phyloP scores from a whole-genome alignment of 1,284 basidiomycete species.

The Chondrostereum purpureum region DNA sequence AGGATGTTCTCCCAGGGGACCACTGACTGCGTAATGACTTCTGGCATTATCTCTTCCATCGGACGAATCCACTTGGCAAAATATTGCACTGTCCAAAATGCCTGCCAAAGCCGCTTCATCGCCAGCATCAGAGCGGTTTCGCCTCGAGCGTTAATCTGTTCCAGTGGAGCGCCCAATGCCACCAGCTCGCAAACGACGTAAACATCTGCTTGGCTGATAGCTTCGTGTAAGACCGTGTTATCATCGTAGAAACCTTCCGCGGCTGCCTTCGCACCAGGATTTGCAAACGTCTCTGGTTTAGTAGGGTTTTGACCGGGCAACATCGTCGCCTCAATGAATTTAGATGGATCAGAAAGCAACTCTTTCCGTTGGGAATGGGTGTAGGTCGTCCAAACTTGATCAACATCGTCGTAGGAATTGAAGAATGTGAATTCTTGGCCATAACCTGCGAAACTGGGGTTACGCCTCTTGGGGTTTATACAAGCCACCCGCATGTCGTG shows the following conservation, averaged over 20 bases:
- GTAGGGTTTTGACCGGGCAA: neutral
- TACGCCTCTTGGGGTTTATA: neutral
- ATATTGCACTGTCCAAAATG: neutral
- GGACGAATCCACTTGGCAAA: neutral
- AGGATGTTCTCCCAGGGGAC: neutral
- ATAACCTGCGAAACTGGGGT: neutral
- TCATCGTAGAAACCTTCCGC: neutral
- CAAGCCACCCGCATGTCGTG: neutral
- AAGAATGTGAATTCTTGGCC: neutral
- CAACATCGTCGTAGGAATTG: neutral
- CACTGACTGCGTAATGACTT: too few relatives aligned
- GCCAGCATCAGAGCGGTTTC: slow-evolving; percentile 3
- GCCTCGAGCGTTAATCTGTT: neutral
- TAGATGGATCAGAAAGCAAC: neutral
- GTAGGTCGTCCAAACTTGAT: neutral
- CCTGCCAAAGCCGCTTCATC: neutral
- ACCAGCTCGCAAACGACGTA: slow-evolving; percentile 4
- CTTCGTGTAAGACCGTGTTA: neutral
- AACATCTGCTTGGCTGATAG: neutral
- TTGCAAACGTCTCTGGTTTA: neutral
- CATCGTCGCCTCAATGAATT: neutral
- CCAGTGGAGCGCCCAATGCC: neutral
- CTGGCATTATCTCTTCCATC: neutral
- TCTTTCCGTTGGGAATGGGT: neutral
- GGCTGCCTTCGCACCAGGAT: too few relatives aligned